phyloP scores from a whole-genome alignment of 257 asterid genomes.

The Henckelia pumila region DNA sequence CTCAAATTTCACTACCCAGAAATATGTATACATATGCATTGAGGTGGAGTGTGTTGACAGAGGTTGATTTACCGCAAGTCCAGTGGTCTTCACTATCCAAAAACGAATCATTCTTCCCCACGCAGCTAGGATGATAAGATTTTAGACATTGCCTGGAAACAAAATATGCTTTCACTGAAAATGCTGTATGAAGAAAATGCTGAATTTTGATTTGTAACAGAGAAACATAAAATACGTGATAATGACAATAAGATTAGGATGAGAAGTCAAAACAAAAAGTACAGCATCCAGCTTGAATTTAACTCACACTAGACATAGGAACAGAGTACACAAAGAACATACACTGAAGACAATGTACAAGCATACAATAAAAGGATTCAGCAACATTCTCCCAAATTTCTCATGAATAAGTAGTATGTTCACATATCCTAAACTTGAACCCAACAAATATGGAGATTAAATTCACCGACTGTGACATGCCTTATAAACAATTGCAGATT shows the following conservation, averaged over 20 bases:
- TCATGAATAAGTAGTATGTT: background rate
- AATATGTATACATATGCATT: background rate
- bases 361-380: background rate
- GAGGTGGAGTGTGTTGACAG: background rate
- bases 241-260: background rate
- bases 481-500: conserved; percentile 6
- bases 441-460: conserved; percentile 1
- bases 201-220: background rate
- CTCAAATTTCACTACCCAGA: background rate
- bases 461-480: conserved; percentile 1
- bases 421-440: background rate
- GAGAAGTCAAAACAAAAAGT: background rate
- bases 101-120: conserved; percentile 47
- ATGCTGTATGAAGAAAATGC: conserved; percentile 1
- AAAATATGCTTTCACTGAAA: conserved; percentile 9
- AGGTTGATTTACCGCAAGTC: conserved; percentile 59
- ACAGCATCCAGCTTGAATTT: conserved; percentile 7
- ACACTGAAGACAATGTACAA: conserved; percentile 4
- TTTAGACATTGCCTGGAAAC: conserved; percentile 70
- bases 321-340: background rate
- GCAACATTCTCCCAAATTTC: background rate
- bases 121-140: conserved; percentile 66
- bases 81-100: conserved; percentile 38
- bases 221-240: background rate
- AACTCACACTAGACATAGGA: conserved; percentile 6